Conservation (phyloP, 176 grass and related monocot species). For the Poa pratensis region DNA sequence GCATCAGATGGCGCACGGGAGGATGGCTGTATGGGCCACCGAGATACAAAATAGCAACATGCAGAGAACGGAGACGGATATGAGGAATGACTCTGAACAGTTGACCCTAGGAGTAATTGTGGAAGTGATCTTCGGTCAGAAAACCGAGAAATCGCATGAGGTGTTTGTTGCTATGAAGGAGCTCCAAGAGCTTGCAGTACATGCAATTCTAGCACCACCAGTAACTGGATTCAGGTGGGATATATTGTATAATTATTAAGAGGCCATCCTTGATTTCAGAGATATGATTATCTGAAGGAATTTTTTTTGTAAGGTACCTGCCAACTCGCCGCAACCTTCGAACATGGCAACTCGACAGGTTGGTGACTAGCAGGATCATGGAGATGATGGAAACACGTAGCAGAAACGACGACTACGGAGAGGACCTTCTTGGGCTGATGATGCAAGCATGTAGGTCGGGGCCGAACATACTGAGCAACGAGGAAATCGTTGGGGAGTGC, state of each 20-base stretch:
- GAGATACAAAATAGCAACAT: background rate
- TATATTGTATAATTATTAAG: background rate
- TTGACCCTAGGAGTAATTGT: slow-evolving; percentile 47
- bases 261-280: background rate
- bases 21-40: slow-evolving; percentile 12
- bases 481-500: slow-evolving; percentile 60
- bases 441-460: slow-evolving; percentile 26
- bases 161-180: slow-evolving; percentile 29
- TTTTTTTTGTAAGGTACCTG: slow-evolving; percentile 28
- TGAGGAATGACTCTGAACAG: slow-evolving; percentile 45
- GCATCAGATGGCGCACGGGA: slow-evolving; percentile 31
- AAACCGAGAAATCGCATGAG: slow-evolving; percentile 14
- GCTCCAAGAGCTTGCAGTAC: slow-evolving; percentile 31
- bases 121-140: slow-evolving; percentile 46
- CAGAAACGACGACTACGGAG: background rate
- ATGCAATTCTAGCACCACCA: slow-evolving; percentile 22
- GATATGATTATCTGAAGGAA: background rate
- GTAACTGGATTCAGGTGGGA: slow-evolving; percentile 22
- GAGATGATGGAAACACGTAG: slow-evolving; percentile 15
- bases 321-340: slow-evolving; percentile 39
- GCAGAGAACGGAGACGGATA: slow-evolving; percentile 36
- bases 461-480: slow-evolving; percentile 30
- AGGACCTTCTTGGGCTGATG: slow-evolving; percentile 54
- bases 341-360: slow-evolving; percentile 28
- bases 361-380: background rate